Evolutionary conservation across 441 rosid genomes (phyloP), one percentile per base, ranked within the genome.

Genomic region (Erodium trifolium): DNA sequence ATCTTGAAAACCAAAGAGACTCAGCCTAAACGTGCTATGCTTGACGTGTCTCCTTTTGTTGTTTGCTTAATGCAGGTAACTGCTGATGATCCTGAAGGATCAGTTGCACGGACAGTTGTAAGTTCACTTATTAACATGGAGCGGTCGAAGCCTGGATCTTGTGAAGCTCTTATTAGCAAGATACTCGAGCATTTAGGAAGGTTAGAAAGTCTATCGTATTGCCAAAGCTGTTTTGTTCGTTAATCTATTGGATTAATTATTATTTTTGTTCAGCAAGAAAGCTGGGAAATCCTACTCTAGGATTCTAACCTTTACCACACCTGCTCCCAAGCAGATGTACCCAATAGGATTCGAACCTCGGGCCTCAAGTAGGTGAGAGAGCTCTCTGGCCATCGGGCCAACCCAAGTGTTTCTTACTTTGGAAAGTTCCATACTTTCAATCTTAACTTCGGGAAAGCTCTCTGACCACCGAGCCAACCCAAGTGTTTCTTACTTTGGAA

Each of bases 121-220:
- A 87, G 78, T 78, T 85, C 96, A 39, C 84, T 94, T 10, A 53
- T 77, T 59, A 81, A 75, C 66, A 84, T 94, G 92, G 99, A 94
- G 80, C 87, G 83, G 11, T 63, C 68, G 67, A 87, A 80, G 77
- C 88, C 94, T 49, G 99, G 97, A 76, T 88, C 99, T 65, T 83
- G 87, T 73, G 98, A 90, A 77, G 85, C 82, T 68, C 76, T 94
- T 67, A 71, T 88, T 37, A 85, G 89, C 73, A 85, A 68, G 78
- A 77, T 94, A 82, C 85, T 92, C 51, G 89, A 86, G 83, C 86
- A 72, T 72, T 74, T 92, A 75, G 84, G 91, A 80, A 90, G 97
- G 98, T 94, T 77, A 68, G 59, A 14, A 67, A 66, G n/a, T 35
- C 47, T 13, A 12, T 35, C 14, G 4, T 47, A 6, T 11, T 27